A percentile compares a stretch with the other conserved stretches of the same genome.
These are phyloP conservation scores for Trichoderma sp. DNA, from an alignment of 2,329 filamentous ascomycete genomes.

Conservation along the genomic window DNA sequence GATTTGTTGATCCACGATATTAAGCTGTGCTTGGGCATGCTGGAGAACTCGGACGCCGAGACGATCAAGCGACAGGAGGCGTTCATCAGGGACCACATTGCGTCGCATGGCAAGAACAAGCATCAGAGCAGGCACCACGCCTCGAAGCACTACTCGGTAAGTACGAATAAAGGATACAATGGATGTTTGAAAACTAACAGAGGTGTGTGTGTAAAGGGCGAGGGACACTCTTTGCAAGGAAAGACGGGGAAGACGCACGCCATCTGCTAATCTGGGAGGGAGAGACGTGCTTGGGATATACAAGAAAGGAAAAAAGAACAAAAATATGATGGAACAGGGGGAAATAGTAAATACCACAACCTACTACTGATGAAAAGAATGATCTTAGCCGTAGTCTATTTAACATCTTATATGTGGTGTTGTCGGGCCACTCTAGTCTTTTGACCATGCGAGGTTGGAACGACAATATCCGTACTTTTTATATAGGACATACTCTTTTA, in stretches of 20 bases:
- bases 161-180: background rate
- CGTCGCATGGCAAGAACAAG: slow-evolving; percentile 52
- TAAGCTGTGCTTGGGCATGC: slow-evolving; percentile 69
- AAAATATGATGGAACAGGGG: background rate
- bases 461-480: background rate
- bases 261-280: slow-evolving; percentile 62
- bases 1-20: slow-evolving; percentile 78
- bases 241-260: slow-evolving; percentile 90
- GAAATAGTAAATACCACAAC: background rate
- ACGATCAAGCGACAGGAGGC: slow-evolving; percentile 69
- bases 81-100: slow-evolving; percentile 60
- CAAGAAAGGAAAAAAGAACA: background rate
- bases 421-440: background rate
- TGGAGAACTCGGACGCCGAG: slow-evolving; percentile 73
- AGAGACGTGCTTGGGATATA: background rate
- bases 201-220: slow-evolving; percentile 50
- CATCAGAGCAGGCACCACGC: slow-evolving; percentile 34
- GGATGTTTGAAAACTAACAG: background rate
- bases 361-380: background rate
- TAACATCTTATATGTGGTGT: background rate
- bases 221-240: slow-evolving; percentile 85
- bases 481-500: background rate
- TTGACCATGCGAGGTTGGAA: background rate
- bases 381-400: background rate
- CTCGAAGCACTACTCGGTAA: slow-evolving; percentile 16